Evolutionary conservation across 345 rosid genomes (phyloP).

Genomic region (Linum usitatissimum): DNA sequence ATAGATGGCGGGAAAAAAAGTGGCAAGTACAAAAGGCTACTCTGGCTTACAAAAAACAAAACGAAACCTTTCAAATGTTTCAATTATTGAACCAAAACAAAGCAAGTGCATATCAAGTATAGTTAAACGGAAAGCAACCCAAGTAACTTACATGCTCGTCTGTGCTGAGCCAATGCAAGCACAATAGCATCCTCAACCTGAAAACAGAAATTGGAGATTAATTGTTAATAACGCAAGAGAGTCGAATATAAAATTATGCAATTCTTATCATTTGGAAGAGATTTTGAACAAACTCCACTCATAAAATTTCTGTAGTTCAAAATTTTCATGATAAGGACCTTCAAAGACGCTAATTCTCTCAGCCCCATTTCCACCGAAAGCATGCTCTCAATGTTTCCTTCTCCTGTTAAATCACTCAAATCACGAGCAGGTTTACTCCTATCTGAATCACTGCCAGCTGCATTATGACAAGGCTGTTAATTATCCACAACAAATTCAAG

Average conservation of each 20-base stretch:
- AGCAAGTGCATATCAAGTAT: background rate
- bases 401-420: conserved; percentile 74
- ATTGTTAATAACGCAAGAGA: background rate
- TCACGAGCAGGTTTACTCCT: conserved; percentile 44
- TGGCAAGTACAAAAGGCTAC: background rate
- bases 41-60: background rate
- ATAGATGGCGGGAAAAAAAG: background rate
- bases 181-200: conserved; percentile 91
- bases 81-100: background rate
- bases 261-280: background rate
- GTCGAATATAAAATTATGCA: no score
- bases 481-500: background rate
- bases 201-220: background rate
- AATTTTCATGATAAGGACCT: conserved; percentile 36
- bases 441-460: conserved; percentile 51
- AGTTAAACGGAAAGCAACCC: background rate
- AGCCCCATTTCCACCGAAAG: conserved; percentile 98
- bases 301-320: background rate
- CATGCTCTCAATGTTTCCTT: conserved; percentile 97
- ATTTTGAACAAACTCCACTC: conserved; percentile 8
- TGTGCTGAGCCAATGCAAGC: conserved; percentile 52
- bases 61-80: no score
- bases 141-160: conserved; percentile 34
- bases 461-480: conserved; percentile 13
- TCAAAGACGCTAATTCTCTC: conserved; percentile 77